Conservation (phyloP, 2,329 filamentous ascomycete species). For the Trichoderma asperellum region DNA sequence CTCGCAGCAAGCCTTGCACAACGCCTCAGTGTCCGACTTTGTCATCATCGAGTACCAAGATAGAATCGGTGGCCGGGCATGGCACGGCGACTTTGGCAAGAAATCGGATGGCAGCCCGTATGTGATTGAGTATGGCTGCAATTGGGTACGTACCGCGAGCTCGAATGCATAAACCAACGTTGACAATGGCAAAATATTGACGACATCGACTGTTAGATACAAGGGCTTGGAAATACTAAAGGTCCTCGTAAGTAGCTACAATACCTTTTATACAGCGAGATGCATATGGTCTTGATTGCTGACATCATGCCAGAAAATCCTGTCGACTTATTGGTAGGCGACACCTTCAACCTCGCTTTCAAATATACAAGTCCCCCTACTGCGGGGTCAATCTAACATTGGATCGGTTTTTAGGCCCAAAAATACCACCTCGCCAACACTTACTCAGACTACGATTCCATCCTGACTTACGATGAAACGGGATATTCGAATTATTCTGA, state of each 20-base stretch:
- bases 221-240: conserved; percentile 34
- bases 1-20: conserved; percentile 57
- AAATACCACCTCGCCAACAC: conserved; percentile 61
- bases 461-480: conserved; percentile 63
- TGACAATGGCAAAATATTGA: conserved; percentile 31
- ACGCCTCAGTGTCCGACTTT: conserved; percentile 65
- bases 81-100: conserved; percentile 60
- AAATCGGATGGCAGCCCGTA: conserved; percentile 55
- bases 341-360: not conserved
- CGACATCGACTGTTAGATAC: conserved; percentile 28
- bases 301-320: conserved; percentile 54
- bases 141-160: conserved; percentile 53
- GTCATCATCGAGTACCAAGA: conserved; percentile 67
- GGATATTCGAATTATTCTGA: conserved; percentile 56
- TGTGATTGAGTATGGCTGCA: conserved; percentile 67
- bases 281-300: not conserved
- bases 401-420: conserved; percentile 46
- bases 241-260: conserved; percentile 33
- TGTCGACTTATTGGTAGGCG: conserved; percentile 58
- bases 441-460: conserved; percentile 61
- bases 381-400: no score
- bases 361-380: not conserved
- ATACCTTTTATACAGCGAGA: not conserved
- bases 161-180: conserved; percentile 31
- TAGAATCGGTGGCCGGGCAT: conserved; percentile 64